These are phyloP conservation scores for Neocucurbitaria cava DNA, from an alignment of 2,329 filamentous ascomycete genomes.

Conservation along the genomic window DNA sequence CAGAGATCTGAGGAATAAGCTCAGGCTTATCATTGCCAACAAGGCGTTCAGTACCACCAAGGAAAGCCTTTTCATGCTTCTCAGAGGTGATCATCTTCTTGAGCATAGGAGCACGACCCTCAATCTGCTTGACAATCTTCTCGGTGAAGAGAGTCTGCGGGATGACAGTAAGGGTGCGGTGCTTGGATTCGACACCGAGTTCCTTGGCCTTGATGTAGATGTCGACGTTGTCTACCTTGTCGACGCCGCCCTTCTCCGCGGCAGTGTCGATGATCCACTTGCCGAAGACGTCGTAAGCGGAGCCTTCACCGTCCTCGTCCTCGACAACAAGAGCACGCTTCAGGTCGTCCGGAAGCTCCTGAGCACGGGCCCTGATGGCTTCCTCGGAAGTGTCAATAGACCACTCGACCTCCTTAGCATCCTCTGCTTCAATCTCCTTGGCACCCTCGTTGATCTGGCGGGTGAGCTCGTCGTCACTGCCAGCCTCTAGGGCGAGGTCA, in stretches of 20 bases:
- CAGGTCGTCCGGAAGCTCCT: constrained; percentile 91
- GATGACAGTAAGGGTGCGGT: constrained; percentile 89
- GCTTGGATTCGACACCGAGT: constrained; percentile 90
- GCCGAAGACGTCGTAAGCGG: constrained; percentile 89
- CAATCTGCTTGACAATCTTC: constrained; percentile 86
- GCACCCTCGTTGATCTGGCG: constrained; percentile 74
- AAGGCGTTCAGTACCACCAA: constrained; percentile 94
- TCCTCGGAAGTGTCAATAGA: constrained; percentile 95
- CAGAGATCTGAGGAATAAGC: constrained; percentile 77
- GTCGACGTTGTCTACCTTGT: constrained; percentile 83
- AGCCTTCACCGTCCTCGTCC: constrained; percentile 79
- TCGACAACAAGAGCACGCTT: constrained; percentile 89
- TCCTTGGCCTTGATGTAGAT: constrained; percentile 98
- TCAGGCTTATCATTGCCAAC: constrained; percentile 83
- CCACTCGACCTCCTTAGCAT: constrained; percentile 88
- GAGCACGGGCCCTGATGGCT: constrained; percentile 91
- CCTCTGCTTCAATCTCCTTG: constrained; percentile 74
- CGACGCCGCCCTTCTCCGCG: constrained; percentile 72
- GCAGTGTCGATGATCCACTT: constrained; percentile 87
- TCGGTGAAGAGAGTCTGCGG: constrained; percentile 94
- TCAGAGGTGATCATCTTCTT: constrained; percentile 93
- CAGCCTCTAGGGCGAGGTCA: constrained; percentile 71
- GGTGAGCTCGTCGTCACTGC: constrained; percentile 90
- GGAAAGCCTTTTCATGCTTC: constrained; percentile 91
- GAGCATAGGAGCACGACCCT: constrained; percentile 81